Evolutionary conservation across 2,329 filamentous ascomycete genomes (phyloP).

Genomic region (Epichloe brachyelytri): DNA sequence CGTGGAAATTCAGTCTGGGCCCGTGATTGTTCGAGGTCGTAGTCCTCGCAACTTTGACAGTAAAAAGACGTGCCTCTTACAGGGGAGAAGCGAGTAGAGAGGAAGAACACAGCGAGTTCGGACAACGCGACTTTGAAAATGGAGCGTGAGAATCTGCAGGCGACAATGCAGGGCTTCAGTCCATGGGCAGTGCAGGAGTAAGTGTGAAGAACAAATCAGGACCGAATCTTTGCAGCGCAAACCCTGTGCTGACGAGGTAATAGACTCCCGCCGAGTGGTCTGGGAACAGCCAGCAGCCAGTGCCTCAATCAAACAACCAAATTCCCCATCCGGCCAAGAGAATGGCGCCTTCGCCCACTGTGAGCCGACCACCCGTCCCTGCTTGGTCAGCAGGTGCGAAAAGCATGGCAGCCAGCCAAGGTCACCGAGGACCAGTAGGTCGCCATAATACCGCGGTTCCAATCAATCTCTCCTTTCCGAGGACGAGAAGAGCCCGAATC

Average conservation of each 20-base stretch:
- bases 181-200: constrained; percentile 23
- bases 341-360: constrained; percentile 37
- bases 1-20: constrained; percentile 76
- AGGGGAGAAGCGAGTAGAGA: constrained; percentile 34
- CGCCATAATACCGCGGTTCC: constrained; percentile 23
- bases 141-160: constrained; percentile 20
- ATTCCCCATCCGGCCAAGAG: constrained; percentile 39
- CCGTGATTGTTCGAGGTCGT: constrained; percentile 88
- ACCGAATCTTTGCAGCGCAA: neutral
- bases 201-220: constrained; percentile 2
- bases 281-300: constrained; percentile 21
- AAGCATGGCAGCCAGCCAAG: constrained; percentile 10
- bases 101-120: constrained; percentile 27
- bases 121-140: constrained; percentile 20
- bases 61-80: constrained; percentile 69
- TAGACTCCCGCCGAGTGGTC: constrained; percentile 32
- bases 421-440: constrained; percentile 11
- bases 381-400: constrained; percentile 30
- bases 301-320: constrained; percentile 19
- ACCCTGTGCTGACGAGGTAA: constrained; percentile 7
- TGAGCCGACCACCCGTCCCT: constrained; percentile 40
- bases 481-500: constrained; percentile 45
- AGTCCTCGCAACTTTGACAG: constrained; percentile 92
- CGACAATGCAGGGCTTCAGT: constrained; percentile 18
- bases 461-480: constrained; percentile 46